A percentile compares a stretch with the other conserved stretches of the same genome.
Evolutionary conservation across 2,329 filamentous ascomycete species (phyloP).

Genomic region (Curvularia hawaiiensis): DNA sequence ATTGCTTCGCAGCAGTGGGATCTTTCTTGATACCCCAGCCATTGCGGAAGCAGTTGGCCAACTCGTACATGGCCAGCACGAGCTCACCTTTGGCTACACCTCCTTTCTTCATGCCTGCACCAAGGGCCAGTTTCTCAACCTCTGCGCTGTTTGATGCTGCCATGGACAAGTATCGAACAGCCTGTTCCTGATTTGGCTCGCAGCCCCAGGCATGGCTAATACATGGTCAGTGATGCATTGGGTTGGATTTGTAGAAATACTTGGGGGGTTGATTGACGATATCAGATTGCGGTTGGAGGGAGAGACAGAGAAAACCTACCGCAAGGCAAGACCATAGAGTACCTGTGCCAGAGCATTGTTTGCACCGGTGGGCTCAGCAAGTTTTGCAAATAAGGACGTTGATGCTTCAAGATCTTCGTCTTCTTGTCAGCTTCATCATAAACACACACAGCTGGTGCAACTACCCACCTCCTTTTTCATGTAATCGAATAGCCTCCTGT

Average conservation of each 20-base stretch:
- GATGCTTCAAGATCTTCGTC: conserved; percentile 69
- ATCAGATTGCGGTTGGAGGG: conserved; percentile 3
- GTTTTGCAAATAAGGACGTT: conserved; percentile 80
- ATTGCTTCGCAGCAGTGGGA: conserved; percentile 81
- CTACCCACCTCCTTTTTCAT: conserved; percentile 72
- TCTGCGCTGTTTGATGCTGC: conserved; percentile 89
- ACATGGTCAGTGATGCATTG: conserved; percentile 25
- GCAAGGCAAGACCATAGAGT: conserved; percentile 87
- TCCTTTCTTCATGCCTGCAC: conserved; percentile 88
- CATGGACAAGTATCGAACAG: conserved; percentile 82
- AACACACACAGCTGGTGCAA: neutral
- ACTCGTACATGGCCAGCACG: conserved; percentile 93
- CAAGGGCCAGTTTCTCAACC: conserved; percentile 83
- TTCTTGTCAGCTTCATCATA: conserved; percentile 21
- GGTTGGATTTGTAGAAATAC: conserved; percentile 34
- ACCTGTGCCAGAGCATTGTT: conserved; percentile 97
- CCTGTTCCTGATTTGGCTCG: conserved; percentile 70
- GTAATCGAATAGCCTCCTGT: conserved; percentile 92
- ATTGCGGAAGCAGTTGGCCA: conserved; percentile 90
- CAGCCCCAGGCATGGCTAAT: conserved; percentile 92
- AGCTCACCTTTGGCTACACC: conserved; percentile 95
- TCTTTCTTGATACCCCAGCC: conserved; percentile 93
- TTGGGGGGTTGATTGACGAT: conserved; percentile 21
- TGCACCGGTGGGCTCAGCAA: conserved; percentile 81
- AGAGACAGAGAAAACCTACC: conserved; percentile 58